These are phyloP conservation scores for Lactifluus piperatus DNA, from an alignment of 768 basidiomycete species.

Conservation along the genomic window DNA sequence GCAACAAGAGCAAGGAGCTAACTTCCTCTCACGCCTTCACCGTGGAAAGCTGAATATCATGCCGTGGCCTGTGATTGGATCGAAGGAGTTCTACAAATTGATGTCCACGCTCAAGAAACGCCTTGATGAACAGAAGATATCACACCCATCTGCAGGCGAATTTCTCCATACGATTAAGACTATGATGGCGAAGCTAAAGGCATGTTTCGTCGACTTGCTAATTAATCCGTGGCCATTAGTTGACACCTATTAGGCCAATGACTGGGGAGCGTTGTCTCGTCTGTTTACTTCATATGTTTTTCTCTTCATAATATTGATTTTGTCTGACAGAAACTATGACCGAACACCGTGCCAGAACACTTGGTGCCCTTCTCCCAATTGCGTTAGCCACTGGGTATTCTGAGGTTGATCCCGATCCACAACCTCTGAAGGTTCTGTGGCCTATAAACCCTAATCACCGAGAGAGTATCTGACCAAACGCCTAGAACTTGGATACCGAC, in stretches of 20 bases:
- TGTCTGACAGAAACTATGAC: slow-evolving; percentile 37
- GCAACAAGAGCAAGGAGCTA: too few relatives aligned
- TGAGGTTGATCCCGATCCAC: slow-evolving; percentile 37
- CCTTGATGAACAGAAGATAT: too few relatives aligned
- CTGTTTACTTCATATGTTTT: slow-evolving; percentile 21
- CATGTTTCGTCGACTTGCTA: slow-evolving; percentile 9
- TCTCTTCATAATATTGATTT: not conserved
- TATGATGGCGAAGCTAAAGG: too few relatives aligned
- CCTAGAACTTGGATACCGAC: slow-evolving; percentile 47
- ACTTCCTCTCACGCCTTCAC: too few relatives aligned
- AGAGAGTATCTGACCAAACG: not conserved
- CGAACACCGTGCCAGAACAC: slow-evolving; percentile 32
- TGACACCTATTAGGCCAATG: slow-evolving; percentile 39
- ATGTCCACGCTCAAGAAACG: too few relatives aligned
- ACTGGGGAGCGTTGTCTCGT: slow-evolving; percentile 63
- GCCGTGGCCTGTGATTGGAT: too few relatives aligned
- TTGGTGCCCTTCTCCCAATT: slow-evolving; percentile 35
- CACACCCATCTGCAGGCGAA: too few relatives aligned
- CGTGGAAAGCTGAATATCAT: too few relatives aligned
- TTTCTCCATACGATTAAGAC: too few relatives aligned
- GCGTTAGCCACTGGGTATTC: slow-evolving; percentile 42
- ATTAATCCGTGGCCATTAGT: not conserved
- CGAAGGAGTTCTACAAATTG: too few relatives aligned
- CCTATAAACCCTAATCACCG: not conserved
- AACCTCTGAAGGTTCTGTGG: slow-evolving; percentile 40